These are phyloP conservation scores for Cutaneotrichosporon sp. DNA, from an alignment of 1,284 basidiomycete species.

Conservation along the genomic window DNA sequence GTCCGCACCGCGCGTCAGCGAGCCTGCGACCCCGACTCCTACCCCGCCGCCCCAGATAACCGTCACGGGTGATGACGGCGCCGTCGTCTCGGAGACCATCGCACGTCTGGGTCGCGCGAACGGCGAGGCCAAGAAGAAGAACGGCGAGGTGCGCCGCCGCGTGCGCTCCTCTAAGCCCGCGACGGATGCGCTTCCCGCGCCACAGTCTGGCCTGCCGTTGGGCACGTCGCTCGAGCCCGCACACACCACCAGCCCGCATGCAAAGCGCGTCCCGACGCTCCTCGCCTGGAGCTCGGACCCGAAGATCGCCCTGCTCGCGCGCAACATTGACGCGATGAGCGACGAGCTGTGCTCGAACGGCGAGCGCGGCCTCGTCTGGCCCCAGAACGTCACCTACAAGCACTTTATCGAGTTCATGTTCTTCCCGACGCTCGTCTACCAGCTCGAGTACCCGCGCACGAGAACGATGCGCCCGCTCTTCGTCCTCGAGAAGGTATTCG, in stretches of 20 bases:
- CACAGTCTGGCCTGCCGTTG: constrained; percentile 39
- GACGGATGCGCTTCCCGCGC: constrained; percentile 38
- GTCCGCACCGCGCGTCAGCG: constrained; percentile 32
- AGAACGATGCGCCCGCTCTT: constrained; percentile 86
- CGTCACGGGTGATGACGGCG: neutral
- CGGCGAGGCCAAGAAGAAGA: neutral
- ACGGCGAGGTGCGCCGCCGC: constrained; percentile 1
- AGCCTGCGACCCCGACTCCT: constrained; percentile 43
- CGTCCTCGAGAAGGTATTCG: constrained; percentile 90
- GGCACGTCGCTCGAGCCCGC: constrained; percentile 51
- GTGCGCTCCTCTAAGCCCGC: constrained; percentile 23
- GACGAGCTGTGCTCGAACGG: constrained; percentile 75
- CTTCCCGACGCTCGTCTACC: constrained; percentile 92
- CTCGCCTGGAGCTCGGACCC: constrained; percentile 74
- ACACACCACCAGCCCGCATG: constrained; percentile 45
- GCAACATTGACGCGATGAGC: constrained; percentile 74
- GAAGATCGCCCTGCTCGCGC: constrained; percentile 69
- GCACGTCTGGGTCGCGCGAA: neutral
- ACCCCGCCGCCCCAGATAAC: constrained; percentile 68
- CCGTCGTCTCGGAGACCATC: constrained; percentile 5
- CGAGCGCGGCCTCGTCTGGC: constrained; percentile 66
- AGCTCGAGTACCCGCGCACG: constrained; percentile 92
- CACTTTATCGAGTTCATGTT: constrained; percentile 89
- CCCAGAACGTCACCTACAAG: constrained; percentile 76
- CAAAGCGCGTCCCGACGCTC: constrained; percentile 55